phyloP scores from a whole-genome alignment of 208 protist genomes.

The Tritrichomonas musculus region DNA sequence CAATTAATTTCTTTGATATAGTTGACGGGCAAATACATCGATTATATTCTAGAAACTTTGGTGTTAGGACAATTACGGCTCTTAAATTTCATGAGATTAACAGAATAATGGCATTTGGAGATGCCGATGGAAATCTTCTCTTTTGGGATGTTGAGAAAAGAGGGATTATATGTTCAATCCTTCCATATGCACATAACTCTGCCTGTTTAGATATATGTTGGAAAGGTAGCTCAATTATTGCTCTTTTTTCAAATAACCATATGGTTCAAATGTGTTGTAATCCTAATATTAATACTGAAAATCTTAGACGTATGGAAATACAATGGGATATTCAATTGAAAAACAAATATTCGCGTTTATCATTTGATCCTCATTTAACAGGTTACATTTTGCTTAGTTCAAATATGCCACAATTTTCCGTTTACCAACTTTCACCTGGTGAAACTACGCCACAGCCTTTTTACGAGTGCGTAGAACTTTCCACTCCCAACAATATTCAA shows the following conservation, averaged over 20 bases:
- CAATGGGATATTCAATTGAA: not conserved
- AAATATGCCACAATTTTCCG: not conserved
- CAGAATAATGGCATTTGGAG: not conserved
- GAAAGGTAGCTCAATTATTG: not conserved
- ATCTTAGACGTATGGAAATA: not conserved
- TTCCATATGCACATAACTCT: not conserved
- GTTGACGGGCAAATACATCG: not conserved
- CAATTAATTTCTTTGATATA: not conserved
- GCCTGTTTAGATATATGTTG: not conserved
- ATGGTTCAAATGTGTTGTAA: not conserved
- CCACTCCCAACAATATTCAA: not conserved
- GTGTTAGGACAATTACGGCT: not conserved
- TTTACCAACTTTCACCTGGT: not conserved
- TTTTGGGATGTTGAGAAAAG: not conserved
- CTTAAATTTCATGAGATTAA: not conserved
- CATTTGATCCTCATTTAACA: not conserved
- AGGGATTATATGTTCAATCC: not conserved
- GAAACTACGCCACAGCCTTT: not conserved
- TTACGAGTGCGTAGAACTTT: not conserved
- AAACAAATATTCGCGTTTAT: not conserved
- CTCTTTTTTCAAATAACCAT: not conserved
- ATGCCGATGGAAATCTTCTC: not conserved
- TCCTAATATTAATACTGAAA: not conserved
- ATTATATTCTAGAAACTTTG: not conserved
- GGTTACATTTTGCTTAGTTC: not conserved